Evolutionary conservation across 768 basidiomycete genomes (phyloP).

Genomic region (Trametes sanguinea): DNA sequence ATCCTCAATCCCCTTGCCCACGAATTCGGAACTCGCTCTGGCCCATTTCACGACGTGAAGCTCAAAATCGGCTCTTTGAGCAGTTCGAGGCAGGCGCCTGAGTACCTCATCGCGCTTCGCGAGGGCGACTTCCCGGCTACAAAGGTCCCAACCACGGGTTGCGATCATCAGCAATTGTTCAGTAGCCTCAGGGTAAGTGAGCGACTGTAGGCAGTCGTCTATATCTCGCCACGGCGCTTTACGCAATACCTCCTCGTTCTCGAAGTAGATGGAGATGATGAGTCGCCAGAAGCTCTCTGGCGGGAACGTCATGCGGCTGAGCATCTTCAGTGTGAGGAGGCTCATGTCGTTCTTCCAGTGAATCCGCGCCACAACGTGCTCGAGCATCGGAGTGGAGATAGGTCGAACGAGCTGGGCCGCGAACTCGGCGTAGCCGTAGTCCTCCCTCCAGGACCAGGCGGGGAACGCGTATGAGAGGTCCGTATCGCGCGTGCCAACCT

Average conservation of each 20-base stretch:
- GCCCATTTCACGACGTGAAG: no score
- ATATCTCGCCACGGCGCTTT: conserved; percentile 6
- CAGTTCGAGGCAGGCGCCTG: no score
- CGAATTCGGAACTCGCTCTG: no score
- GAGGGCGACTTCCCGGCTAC: no score
- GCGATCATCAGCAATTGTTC: no score
- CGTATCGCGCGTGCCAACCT: background rate
- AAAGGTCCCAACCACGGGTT: no score
- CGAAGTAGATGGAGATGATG: background rate
- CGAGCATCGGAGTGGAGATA: conserved; percentile 6
- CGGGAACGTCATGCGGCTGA: background rate
- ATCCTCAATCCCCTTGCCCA: no score
- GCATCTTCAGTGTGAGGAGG: conserved; percentile 7
- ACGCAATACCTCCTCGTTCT: background rate
- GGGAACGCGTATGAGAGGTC: background rate
- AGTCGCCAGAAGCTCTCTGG: background rate
- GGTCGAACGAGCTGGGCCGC: background rate
- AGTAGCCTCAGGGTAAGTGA: background rate
- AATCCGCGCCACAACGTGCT: background rate
- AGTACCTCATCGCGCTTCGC: no score
- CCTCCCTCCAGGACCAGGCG: background rate
- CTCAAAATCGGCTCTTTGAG: no score
- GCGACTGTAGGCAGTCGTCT: conserved; percentile 1
- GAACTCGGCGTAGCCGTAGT: background rate
- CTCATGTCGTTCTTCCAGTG: conserved; percentile 9